phyloP scores from a whole-genome alignment of 2,329 filamentous ascomycete species.

The Blastomyces parvus region DNA sequence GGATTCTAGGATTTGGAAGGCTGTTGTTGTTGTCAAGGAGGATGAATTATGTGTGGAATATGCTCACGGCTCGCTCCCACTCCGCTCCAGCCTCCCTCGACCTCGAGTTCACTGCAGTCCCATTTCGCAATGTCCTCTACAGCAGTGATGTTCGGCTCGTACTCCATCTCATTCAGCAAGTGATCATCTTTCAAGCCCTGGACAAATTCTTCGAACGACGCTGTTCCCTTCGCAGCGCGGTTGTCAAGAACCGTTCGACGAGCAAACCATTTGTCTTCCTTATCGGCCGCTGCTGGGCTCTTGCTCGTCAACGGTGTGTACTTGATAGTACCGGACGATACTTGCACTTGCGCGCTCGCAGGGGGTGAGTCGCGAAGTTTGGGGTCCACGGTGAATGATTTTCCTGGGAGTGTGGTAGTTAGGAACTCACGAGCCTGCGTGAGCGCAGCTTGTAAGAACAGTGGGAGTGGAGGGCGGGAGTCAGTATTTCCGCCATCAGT shows the following conservation, averaged over 20 bases:
- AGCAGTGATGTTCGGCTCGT: constrained; percentile 30
- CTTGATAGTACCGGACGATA: constrained; percentile 16
- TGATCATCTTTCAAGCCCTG: constrained; percentile 30
- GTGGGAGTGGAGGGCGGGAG: constrained; percentile 16
- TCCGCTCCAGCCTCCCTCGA: constrained; percentile 18
- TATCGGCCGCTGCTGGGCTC: background rate
- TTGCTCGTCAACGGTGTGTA: background rate
- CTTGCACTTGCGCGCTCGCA: constrained; percentile 23
- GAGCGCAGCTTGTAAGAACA: constrained; percentile 21
- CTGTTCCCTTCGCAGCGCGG: constrained; percentile 24
- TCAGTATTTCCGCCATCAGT: background rate
- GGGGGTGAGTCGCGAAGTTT: constrained; percentile 25
- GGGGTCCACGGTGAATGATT: constrained; percentile 19
- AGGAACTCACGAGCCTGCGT: constrained; percentile 24
- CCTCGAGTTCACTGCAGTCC: constrained; percentile 13
- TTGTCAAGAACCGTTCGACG: constrained; percentile 32
- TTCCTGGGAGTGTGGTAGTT: constrained; percentile 20
- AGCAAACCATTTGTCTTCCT: constrained; percentile 33
- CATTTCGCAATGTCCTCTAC: constrained; percentile 26
- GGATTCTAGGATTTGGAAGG: background rate
- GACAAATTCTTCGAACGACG: constrained; percentile 32
- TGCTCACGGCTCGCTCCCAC: constrained; percentile 24
- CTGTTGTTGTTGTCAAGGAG: background rate
- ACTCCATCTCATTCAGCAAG: constrained; percentile 33
- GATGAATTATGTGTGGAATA: background rate